Evolutionary conservation across 192 early-diverging fungal genomes (phyloP), one percentile per base, ranked within the genome.

Genomic region (Coemansia sp.): DNA sequence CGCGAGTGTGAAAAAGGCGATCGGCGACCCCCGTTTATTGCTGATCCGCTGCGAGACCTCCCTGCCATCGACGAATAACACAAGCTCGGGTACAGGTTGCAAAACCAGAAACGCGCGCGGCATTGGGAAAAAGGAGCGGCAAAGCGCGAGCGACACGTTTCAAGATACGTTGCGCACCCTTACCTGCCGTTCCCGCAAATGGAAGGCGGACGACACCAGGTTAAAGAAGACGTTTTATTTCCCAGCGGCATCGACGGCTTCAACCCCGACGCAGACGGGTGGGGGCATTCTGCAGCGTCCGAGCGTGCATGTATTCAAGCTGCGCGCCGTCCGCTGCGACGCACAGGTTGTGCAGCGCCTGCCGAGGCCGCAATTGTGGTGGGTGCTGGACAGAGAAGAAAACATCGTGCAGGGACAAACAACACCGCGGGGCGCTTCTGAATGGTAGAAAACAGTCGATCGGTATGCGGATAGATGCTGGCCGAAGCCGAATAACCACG

Each of bases 401-500:
- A 19, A 44, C 43, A 21, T 8, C 6, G 43, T n/a, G 19, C 43
- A 44, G 19, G 43, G 6, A 44, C 43, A 44, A 44, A 44, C 43
- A 44, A 21, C 43, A 21, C 14, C 35, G n/a, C n/a, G 35, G 35
- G 35, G 35, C 12, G 42, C 16, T 44, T 44, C 19, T 44, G 43
- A 22, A 21, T 44, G 43, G 43, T 44, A 32, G 31, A 53, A 53
- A 58, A 30, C 32, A 58, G 57, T 32, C 44, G 45, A 58, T 58
- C 57, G 12, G 14, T 30, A 58, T 58, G 57, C 57, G 57, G 57
- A 58, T 48, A 58, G 57, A 31, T 45, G 45, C 23, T 32, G 56
- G 43, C n/a, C 27, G 42, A 42, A 16, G 44, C 56, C 35, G 56
- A 57, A 57, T 57, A 57, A 57, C 56, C 21, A 25, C 35, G 54